Evolutionary conservation across 2,329 filamentous ascomycete species (phyloP).

Genomic region (Aspergillus fructus): DNA sequence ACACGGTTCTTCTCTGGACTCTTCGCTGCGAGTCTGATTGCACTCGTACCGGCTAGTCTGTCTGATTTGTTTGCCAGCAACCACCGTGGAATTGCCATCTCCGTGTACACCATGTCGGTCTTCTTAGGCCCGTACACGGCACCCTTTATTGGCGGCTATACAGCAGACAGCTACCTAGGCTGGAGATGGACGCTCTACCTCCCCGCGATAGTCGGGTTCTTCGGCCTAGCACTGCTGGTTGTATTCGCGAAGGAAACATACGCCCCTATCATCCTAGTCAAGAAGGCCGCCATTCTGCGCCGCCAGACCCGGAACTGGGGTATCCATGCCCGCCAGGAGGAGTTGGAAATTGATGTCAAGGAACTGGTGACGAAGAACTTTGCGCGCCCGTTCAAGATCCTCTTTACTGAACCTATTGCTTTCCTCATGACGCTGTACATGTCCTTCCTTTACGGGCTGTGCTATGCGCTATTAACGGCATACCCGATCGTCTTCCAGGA

Average conservation of each 20-base stretch:
- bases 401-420: conserved; percentile 26
- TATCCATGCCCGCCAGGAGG: conserved; percentile 23
- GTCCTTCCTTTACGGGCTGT: conserved; percentile 24
- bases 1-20: conserved; percentile 46
- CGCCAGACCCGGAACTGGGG: conserved; percentile 24
- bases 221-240: conserved; percentile 32
- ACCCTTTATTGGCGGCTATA: conserved; percentile 51
- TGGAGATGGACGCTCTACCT: conserved; percentile 54
- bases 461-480: conserved; percentile 22
- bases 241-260: conserved; percentile 54
- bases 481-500: conserved; percentile 23
- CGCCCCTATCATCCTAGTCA: conserved; percentile 36
- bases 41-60: conserved; percentile 41
- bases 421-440: conserved; percentile 27
- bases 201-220: conserved; percentile 51
- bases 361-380: conserved; percentile 22
- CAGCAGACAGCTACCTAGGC: conserved; percentile 44
- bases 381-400: conserved; percentile 21
- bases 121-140: conserved; percentile 48
- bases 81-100: conserved; percentile 40
- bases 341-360: conserved; percentile 20
- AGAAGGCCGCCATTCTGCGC: conserved; percentile 21
- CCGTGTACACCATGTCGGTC: conserved; percentile 48
- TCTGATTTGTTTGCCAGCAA: conserved; percentile 51
- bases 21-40: conserved; percentile 42